Percentiles rank a stretch among this genome's conserved stretches.
phyloP scores from a whole-genome alignment of 768 basidiomycete genomes.

The Phylloporus arenicola region DNA sequence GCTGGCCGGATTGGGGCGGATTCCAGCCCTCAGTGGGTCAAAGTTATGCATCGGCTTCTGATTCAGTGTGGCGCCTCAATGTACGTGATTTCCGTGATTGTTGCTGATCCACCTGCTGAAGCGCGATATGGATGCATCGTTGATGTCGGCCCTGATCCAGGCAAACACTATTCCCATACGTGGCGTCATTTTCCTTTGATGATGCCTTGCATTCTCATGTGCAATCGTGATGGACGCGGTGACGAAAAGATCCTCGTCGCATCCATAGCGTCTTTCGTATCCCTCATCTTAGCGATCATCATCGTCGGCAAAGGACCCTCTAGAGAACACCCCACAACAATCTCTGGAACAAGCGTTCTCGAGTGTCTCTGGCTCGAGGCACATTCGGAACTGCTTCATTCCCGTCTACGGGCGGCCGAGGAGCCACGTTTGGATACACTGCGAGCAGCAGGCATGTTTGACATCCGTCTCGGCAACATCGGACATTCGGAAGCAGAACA shows the following conservation, averaged over 20 bases:
- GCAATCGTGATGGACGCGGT: neutral
- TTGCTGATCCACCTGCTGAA: neutral
- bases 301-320: neutral
- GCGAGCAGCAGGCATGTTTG: no score
- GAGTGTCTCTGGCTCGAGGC: no score
- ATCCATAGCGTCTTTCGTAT: neutral
- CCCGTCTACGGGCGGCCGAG: no score
- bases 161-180: neutral
- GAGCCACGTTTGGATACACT: no score
- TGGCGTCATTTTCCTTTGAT: neutral
- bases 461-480: no score
- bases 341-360: no score
- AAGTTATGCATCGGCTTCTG: no score
- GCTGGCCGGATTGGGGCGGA: no score
- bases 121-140: neutral
- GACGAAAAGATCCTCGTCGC: neutral
- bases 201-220: neutral
- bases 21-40: no score
- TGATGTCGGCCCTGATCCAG: neutral
- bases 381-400: no score
- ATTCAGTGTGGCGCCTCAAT: neutral
- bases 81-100: neutral
- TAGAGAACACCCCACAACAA: no score
- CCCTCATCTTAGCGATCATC: neutral
- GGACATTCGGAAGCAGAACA: no score